phyloP scores from a whole-genome alignment of 495 filamentous ascomycete species.

The Aspergillus diversus region DNA sequence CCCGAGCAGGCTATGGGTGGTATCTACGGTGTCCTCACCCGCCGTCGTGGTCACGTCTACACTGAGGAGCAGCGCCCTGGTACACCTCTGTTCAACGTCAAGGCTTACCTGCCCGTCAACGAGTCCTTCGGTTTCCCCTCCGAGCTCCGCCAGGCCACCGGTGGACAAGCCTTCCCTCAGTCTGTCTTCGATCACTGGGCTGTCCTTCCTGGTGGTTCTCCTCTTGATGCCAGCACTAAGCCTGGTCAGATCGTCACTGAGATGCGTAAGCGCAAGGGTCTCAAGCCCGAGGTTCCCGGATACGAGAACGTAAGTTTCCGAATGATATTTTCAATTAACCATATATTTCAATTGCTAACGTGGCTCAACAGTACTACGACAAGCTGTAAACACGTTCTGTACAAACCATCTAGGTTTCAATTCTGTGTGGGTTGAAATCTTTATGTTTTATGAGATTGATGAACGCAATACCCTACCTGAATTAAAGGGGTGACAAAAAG shows the following conservation, averaged over 20 bases:
- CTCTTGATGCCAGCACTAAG: constrained; percentile 84
- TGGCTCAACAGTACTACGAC: constrained; percentile 84
- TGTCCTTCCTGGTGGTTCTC: constrained; percentile 89
- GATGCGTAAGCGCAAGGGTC: constrained; percentile 98
- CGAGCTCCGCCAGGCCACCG: constrained; percentile 91
- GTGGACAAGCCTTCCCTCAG: constrained; percentile 98
- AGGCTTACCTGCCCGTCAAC: constrained; percentile 98
- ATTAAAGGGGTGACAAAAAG: constrained; percentile 29
- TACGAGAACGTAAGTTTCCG: constrained; percentile 83
- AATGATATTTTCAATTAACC: neutral
- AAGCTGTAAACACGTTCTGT: constrained; percentile 77
- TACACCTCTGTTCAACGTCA: constrained; percentile 99
- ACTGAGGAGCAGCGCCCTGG: constrained; percentile 95
- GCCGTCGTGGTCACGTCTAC: constrained; percentile 98
- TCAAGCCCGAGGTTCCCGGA: constrained; percentile 91
- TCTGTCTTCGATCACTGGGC: constrained; percentile 98
- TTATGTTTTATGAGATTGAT: constrained; percentile 54
- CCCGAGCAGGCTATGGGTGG: constrained; percentile 99
- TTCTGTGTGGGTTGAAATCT: constrained; percentile 43
- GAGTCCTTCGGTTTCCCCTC: constrained; percentile 99
- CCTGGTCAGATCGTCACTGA: constrained; percentile 80
- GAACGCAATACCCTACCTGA: constrained; percentile 54
- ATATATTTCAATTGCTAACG: constrained; percentile 55
- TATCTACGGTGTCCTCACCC: constrained; percentile 99
- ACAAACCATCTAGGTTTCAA: constrained; percentile 38